Evolutionary conservation across 2,329 filamentous ascomycete species (phyloP).

Genomic region (Calonectria henricotiae): DNA sequence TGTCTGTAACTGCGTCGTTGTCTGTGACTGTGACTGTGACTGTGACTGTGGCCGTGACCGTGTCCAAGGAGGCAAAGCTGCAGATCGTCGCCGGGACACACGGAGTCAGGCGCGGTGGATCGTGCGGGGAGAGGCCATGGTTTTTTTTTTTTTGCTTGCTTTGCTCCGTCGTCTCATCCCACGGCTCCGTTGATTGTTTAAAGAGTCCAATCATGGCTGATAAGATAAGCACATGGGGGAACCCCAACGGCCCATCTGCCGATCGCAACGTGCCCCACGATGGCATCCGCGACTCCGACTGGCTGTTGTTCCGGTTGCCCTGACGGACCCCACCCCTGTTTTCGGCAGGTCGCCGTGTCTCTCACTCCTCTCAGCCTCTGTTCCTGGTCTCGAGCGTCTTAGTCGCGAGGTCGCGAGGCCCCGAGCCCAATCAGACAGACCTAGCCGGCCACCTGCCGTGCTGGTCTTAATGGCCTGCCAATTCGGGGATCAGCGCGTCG

Average conservation of each 20-base stretch:
- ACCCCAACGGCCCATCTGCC: conserved; percentile 35
- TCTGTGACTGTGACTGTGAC: too few relatives aligned
- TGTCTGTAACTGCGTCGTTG: too few relatives aligned
- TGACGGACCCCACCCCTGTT: conserved; percentile 38
- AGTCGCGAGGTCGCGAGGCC: too few relatives aligned
- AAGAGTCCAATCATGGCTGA: conserved; percentile 40
- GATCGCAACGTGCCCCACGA: conserved; percentile 40
- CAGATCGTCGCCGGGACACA: background rate
- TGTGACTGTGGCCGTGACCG: too few relatives aligned
- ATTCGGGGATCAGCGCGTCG: conserved; percentile 35
- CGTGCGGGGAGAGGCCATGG: background rate
- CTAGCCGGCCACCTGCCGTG: conserved; percentile 40
- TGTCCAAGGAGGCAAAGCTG: background rate
- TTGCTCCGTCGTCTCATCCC: background rate
- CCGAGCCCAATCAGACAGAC: conserved; percentile 38
- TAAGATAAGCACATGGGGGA: conserved; percentile 46
- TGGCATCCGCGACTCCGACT: conserved; percentile 22
- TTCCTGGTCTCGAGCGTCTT: background rate
- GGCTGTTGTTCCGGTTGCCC: conserved; percentile 31
- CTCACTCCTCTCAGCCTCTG: background rate
- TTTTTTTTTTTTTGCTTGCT: background rate
- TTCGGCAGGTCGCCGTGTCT: conserved; percentile 45
- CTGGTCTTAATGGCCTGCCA: conserved; percentile 24
- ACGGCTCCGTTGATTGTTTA: background rate
- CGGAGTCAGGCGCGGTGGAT: background rate